These are phyloP conservation scores for Emergomyces orientalis DNA, from an alignment of 2,329 filamentous ascomycete genomes.

Conservation along the genomic window DNA sequence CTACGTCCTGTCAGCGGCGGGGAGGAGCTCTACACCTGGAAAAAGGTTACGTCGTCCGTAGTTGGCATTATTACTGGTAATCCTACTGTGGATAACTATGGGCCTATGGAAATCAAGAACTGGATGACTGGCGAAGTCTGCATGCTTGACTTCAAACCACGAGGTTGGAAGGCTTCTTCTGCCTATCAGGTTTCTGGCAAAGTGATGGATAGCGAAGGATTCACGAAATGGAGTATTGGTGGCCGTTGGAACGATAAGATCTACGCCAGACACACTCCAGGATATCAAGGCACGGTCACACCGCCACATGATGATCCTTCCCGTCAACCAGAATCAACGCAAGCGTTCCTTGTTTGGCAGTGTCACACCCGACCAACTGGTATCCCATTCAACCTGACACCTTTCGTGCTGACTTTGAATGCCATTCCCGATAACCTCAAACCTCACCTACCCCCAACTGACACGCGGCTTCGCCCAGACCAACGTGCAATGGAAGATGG, in stretches of 20 bases:
- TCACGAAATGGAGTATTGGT: conserved; percentile 78
- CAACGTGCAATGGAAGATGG: conserved; percentile 98
- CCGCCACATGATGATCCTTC: conserved; percentile 43
- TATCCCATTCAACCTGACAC: conserved; percentile 94
- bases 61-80: conserved; percentile 96
- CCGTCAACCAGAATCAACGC: conserved; percentile 52
- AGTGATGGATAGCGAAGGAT: conserved; percentile 68
- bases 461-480: conserved; percentile 85
- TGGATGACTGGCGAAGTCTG: conserved; percentile 92
- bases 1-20: conserved; percentile 66
- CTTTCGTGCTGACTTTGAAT: conserved; percentile 91
- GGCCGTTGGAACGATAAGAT: conserved; percentile 97
- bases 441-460: conserved; percentile 75
- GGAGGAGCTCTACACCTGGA: conserved; percentile 93
- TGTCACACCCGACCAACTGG: conserved; percentile 68
- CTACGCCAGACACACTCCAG: conserved; percentile 85
- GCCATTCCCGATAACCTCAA: conserved; percentile 74
- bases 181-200: conserved; percentile 84
- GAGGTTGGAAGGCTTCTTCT: conserved; percentile 90
- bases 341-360: conserved; percentile 90
- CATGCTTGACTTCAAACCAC: conserved; percentile 81
- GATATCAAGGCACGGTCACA: conserved; percentile 66
- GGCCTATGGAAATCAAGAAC: conserved; percentile 94
- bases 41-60: conserved; percentile 96
- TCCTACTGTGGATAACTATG: conserved; percentile 95